A percentile compares a stretch with the other conserved stretches of the same genome.
Conservation (phyloP, 495 filamentous ascomycete genomes). For the Daldinia grandis region DNA sequence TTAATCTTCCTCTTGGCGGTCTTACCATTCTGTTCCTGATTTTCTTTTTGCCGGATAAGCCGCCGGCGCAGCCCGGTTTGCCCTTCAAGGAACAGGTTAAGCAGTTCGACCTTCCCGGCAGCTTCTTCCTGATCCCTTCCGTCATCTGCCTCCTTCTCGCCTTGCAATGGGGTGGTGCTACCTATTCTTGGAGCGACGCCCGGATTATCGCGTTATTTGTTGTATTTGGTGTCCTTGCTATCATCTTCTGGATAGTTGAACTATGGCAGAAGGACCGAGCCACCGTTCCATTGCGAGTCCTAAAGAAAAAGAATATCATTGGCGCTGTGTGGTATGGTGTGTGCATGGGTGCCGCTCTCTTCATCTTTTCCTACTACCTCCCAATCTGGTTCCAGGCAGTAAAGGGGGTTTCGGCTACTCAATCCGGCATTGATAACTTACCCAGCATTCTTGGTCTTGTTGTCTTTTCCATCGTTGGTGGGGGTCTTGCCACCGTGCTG, state of each 20-base stretch:
- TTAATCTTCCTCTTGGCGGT: conserved; percentile 70
- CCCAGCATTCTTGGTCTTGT: conserved; percentile 75
- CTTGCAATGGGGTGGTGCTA: conserved; percentile 84
- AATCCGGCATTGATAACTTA: conserved; percentile 81
- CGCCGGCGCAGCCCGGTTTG: conserved; percentile 32
- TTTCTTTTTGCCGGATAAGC: conserved; percentile 55
- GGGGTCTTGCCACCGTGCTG: conserved; percentile 64
- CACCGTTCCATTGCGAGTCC: conserved; percentile 18
- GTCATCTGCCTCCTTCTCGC: conserved; percentile 73
- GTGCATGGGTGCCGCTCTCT: conserved; percentile 45
- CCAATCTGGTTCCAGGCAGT: conserved; percentile 93
- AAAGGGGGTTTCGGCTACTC: conserved; percentile 70
- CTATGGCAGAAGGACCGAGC: conserved; percentile 22
- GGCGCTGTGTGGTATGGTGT: conserved; percentile 27
- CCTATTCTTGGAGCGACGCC: conserved; percentile 70
- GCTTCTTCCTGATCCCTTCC: conserved; percentile 53
- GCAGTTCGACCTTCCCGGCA: conserved; percentile 46
- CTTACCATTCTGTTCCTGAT: conserved; percentile 59
- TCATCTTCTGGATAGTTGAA: conserved; percentile 27
- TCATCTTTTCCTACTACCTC: conserved; percentile 74
- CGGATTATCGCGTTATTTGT: conserved; percentile 76
- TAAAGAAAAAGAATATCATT: conserved; percentile 28
- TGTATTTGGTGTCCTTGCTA: conserved; percentile 70
- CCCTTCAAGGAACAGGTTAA: conserved; percentile 50
- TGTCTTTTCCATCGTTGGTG: conserved; percentile 67